Evolutionary conservation across 805 yeast genomes (phyloP).

Genomic region (Ogataea kodamae): DNA sequence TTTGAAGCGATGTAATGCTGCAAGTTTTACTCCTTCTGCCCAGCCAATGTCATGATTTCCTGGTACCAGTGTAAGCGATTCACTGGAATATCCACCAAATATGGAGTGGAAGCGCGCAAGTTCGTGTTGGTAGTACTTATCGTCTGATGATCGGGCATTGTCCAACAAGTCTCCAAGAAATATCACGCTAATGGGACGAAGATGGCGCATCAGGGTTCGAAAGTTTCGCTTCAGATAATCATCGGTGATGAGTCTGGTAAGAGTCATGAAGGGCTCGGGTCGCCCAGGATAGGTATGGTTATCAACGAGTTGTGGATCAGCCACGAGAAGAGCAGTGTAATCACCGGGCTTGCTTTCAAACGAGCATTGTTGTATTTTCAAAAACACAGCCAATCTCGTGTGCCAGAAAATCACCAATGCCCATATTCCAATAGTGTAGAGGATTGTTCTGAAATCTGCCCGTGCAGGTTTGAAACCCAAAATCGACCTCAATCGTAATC

Average conservation of each 20-base stretch:
- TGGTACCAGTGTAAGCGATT: conserved; percentile 46
- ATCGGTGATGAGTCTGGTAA: conserved; percentile 67
- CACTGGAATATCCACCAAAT: conserved; percentile 49
- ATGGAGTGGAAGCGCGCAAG: conserved; percentile 62
- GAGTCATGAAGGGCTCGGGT: conserved; percentile 37
- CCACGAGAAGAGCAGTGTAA: conserved; percentile 45
- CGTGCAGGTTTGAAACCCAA: conserved; percentile 2
- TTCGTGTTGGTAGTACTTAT: conserved; percentile 62
- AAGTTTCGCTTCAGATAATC: conserved; percentile 72
- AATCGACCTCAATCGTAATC: conserved; percentile 8
- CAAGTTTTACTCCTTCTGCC: conserved; percentile 63
- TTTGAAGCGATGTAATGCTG: conserved; percentile 59
- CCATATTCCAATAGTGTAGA: conserved; percentile 12
- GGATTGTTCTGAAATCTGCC: conserved; percentile 2
- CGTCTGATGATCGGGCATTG: conserved; percentile 87
- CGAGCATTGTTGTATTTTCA: conserved; percentile 9
- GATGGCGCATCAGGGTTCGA: conserved; percentile 53
- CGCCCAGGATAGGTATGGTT: conserved; percentile 81
- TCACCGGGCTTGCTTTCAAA: conserved; percentile 6
- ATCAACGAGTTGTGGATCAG: conserved; percentile 95
- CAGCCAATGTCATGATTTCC: conserved; percentile 98
- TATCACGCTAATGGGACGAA: conserved; percentile 72
- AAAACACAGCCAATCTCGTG: conserved; percentile 8
- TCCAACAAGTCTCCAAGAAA: conserved; percentile 92
- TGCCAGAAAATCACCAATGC: conserved; percentile 14